phyloP scores from a whole-genome alignment of 768 basidiomycete species.

The Phlebiopsis gigantea region DNA sequence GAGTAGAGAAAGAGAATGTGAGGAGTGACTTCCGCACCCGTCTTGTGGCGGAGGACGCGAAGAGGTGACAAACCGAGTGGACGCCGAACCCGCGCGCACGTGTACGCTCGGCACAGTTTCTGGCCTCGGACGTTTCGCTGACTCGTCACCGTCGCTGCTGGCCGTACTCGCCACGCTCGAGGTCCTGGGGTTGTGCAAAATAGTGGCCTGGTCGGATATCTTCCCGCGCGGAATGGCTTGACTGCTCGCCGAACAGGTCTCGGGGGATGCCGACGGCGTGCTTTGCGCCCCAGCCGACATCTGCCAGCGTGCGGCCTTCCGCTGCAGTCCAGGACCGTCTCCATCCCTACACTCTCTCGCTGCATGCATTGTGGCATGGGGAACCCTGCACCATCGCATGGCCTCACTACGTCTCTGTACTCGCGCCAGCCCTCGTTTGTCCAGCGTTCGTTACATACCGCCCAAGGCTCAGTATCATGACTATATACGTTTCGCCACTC shows the following conservation, averaged over 20 bases:
- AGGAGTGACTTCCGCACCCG: slow-evolving; percentile 1
- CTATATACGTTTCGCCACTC: slow-evolving; percentile 50
- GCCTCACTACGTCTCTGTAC: slow-evolving; percentile 11
- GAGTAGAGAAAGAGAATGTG: slow-evolving; percentile 17
- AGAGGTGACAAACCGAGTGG: slow-evolving; percentile 19
- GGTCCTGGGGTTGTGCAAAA: no score
- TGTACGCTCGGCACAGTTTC: neutral
- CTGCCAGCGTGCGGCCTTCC: neutral
- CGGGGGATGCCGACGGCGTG: neutral
- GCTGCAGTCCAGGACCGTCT: neutral
- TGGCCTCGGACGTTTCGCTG: neutral
- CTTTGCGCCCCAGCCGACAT: neutral
- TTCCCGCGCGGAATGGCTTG: no score
- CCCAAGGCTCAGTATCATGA: slow-evolving; percentile 51
- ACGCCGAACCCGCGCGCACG: slow-evolving; percentile 7
- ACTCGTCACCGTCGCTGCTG: no score
- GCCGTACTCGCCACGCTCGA: no score
- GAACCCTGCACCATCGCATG: slow-evolving; percentile 9
- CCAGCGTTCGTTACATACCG: neutral
- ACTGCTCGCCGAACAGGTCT: no score
- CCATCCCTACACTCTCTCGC: neutral
- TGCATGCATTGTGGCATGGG: slow-evolving; percentile 15
- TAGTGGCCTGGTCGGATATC: no score
- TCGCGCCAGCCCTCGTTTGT: slow-evolving; percentile 1
- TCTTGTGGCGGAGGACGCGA: slow-evolving; percentile 4